Evolutionary conservation across 1,284 basidiomycete species (phyloP).

Genomic region (Amylostereum areolatum): DNA sequence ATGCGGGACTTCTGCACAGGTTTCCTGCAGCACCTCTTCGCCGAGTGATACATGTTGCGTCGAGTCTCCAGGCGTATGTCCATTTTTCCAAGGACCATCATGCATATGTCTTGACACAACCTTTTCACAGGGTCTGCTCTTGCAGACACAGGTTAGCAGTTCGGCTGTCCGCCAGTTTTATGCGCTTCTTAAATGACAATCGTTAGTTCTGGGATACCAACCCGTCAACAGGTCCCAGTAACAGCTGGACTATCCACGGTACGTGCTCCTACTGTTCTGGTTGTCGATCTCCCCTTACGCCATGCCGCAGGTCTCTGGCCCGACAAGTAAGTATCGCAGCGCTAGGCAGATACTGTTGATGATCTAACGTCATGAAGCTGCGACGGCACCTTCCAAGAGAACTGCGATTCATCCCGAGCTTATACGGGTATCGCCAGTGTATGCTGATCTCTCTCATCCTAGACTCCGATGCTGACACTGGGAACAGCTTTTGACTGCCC

Average conservation of each 20-base stretch:
- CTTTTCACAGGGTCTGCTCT: background rate
- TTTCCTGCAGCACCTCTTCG: conserved; percentile 12
- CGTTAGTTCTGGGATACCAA: conserved; percentile 11
- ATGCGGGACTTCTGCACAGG: conserved; percentile 19
- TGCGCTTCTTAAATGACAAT: too few relatives aligned
- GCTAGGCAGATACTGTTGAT: background rate
- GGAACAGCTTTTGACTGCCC: conserved; percentile 48
- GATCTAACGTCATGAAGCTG: conserved; percentile 38
- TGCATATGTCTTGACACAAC: conserved; percentile 3
- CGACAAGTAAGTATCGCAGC: conserved; percentile 43
- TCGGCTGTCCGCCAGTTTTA: background rate
- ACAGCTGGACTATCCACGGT: conserved; percentile 73
- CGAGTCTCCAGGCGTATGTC: conserved; percentile 33
- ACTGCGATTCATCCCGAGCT: conserved; percentile 61
- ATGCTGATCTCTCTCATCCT: conserved; percentile 27
- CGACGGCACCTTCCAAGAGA: conserved; percentile 54
- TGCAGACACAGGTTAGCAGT: conserved; percentile 23
- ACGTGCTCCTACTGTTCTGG: too few relatives aligned
- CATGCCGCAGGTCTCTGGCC: conserved; percentile 48
- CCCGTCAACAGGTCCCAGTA: conserved; percentile 54
- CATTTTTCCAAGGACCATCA: conserved; percentile 59
- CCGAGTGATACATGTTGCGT: conserved; percentile 26
- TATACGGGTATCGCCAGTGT: conserved; percentile 47
- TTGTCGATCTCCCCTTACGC: too few relatives aligned
- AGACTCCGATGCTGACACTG: background rate